Percentiles rank a stretch among this genome's conserved stretches.
Evolutionary conservation across 345 rosid species (phyloP).

Genomic region (Adansonia digitata): DNA sequence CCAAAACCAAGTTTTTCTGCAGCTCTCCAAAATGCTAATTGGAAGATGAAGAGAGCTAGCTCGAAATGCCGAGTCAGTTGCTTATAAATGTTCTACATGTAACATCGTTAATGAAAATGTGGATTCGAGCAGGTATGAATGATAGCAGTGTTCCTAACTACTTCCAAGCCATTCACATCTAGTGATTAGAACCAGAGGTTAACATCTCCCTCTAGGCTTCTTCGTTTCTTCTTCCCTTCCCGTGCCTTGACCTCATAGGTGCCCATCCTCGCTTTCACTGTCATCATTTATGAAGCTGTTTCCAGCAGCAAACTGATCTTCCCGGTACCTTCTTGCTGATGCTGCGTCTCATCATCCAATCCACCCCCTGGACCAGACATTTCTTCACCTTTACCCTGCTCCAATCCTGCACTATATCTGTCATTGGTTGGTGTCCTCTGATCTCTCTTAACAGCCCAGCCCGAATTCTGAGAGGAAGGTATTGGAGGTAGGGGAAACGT

Average conservation of each 20-base stretch:
- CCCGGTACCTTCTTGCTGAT: constrained; percentile 41
- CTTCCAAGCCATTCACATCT: background rate
- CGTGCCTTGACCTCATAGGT: constrained; percentile 92
- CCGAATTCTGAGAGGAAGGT: constrained; percentile 39
- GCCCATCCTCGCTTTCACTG: constrained; percentile 93
- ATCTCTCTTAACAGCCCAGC: constrained; percentile 46
- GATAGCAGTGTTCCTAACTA: background rate
- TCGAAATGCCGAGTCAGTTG: background rate
- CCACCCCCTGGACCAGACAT: constrained; percentile 29
- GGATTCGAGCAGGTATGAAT: background rate
- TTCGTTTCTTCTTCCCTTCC: constrained; percentile 77
- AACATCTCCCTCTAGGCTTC: constrained; percentile 27
- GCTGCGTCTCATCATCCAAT: constrained; percentile 37
- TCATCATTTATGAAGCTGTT: constrained; percentile 61
- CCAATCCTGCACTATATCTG: constrained; percentile 38
- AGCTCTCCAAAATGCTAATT: background rate
- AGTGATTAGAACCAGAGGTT: background rate
- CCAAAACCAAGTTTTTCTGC: too few species aligned
- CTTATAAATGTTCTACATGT: background rate
- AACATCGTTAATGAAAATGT: background rate
- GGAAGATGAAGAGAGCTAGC: background rate
- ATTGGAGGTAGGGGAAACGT: constrained; percentile 41
- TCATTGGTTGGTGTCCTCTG: constrained; percentile 42
- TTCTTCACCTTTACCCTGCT: constrained; percentile 50
- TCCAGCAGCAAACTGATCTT: constrained; percentile 44